Percentiles rank a stretch among this genome's conserved stretches.
These are phyloP conservation scores for Backusella sp. DNA, from an alignment of 192 early-diverging fungal genomes.

Conservation along the genomic window DNA sequence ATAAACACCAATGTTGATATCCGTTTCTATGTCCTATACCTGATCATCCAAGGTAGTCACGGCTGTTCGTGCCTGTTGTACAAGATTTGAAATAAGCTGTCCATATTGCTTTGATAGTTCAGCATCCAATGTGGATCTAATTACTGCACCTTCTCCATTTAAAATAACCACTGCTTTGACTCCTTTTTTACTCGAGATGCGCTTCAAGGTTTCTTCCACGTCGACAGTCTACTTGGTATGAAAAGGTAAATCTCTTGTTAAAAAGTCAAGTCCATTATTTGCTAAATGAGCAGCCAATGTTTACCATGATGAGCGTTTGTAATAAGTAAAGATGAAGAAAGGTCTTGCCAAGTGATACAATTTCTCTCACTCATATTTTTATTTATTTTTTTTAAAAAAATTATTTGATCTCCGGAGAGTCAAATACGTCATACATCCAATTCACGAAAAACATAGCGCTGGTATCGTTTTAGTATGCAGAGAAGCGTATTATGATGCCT, in stretches of 20 bases:
- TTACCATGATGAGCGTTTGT: neutral
- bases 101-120: constrained; percentile 81
- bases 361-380: too few relatives aligned
- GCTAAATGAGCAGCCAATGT: neutral
- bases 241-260: neutral
- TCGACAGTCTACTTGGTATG: constrained; percentile 11
- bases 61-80: constrained; percentile 70
- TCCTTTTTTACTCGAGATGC: constrained; percentile 84
- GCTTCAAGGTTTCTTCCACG: constrained; percentile 91
- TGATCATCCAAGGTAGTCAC: constrained; percentile 83
- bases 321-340: neutral
- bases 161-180: constrained; percentile 91
- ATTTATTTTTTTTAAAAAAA: neutral
- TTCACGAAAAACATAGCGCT: too few relatives aligned
- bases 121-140: constrained; percentile 84
- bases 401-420: neutral
- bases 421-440: neutral
- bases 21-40: constrained; percentile 39
- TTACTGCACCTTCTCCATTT: constrained; percentile 88
- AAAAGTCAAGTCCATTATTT: neutral
- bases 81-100: constrained; percentile 79
- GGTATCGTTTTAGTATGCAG: too few relatives aligned
- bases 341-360: neutral
- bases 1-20: neutral
- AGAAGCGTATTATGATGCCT: too few relatives aligned